Conservation (phyloP, 2,329 filamentous ascomycete genomes). For the Diaporthe nobilis region DNA sequence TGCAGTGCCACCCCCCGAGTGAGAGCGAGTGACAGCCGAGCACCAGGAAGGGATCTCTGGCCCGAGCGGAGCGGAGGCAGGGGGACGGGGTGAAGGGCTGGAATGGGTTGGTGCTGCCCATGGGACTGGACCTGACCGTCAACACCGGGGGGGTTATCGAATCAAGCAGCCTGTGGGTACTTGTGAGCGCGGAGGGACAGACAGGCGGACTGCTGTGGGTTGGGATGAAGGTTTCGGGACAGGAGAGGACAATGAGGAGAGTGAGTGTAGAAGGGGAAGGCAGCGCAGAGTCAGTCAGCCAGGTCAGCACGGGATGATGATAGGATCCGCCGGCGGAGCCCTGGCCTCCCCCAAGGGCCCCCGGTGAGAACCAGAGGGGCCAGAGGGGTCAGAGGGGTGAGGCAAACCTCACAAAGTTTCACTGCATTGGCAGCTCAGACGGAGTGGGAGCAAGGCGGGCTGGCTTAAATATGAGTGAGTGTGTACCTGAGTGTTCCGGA, state of each 20-base stretch:
- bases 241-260: neutral
- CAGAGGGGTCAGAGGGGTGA: neutral
- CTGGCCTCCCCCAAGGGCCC: neutral
- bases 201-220: neutral
- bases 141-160: neutral
- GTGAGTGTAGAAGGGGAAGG: neutral
- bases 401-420: conserved; percentile 28
- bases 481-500: conserved; percentile 17
- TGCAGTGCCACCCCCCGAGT: conserved; percentile 6
- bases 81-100: neutral
- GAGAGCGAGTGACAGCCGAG: neutral
- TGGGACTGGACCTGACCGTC: neutral
- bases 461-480: conserved; percentile 23
- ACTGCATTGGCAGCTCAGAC: neutral
- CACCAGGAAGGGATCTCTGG: conserved; percentile 17
- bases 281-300: conserved; percentile 23
- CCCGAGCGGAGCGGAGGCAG: conserved; percentile 32
- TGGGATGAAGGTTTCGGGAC: neutral
- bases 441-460: neutral
- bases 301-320: conserved; percentile 24
- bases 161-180: neutral
- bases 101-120: neutral
- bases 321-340: conserved; percentile 17
- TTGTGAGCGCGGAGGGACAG: neutral
- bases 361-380: conserved; percentile 28